Evolutionary conservation across 495 filamentous ascomycete genomes (phyloP), one percentile per base, ranked within the genome.

Genomic region (Baudoinia panamericana): DNA sequence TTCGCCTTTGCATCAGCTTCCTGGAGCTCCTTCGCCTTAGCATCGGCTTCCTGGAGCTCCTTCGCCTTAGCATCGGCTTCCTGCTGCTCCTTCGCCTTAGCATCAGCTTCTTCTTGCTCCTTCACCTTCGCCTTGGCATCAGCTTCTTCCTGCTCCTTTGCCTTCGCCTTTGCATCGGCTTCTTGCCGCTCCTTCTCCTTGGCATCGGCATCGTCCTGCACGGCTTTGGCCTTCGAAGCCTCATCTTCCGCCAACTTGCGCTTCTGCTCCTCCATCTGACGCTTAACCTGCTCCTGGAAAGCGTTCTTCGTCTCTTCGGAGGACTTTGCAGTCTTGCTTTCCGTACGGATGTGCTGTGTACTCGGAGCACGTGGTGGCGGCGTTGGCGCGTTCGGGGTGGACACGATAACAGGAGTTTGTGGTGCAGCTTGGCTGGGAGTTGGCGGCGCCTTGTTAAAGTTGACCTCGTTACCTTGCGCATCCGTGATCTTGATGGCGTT

Each of bases 401-500:
- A 65, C 13, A 73, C 68, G 44, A 80, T 75, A 21, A 75, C 69
- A 15, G 48, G 48, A 1, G 33, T 36, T 10, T 39, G 33, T 1
- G 48, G 35, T 23, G 38, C 38, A 4, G 48, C 32, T 11, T 40
- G 28, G 21, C 35, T 36, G 19, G 72, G 72, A 2, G 70, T 66
- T 15, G 72, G 72, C 1, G 69, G 67, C 21, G 63, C 62, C 46
- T 54, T 63, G 53, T 53, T 54, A 45, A 79, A 76, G 15, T 63
- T 68, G 50, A 79, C 61, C 15, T 55, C 71, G 56, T 82, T 80
- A 39, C 82, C 85, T 30, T 74, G 67, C 1, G 80, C 66, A 45
- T 84, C 76, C 64, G 81, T 87, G 64, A 95, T 92, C 27, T 75
- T 65, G 34, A 93, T 77, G 0, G 66, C 70, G 2, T 75, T 67